Evolutionary conservation across 768 basidiomycete species (phyloP).

Genomic region (Boletus tylopilopsis): DNA sequence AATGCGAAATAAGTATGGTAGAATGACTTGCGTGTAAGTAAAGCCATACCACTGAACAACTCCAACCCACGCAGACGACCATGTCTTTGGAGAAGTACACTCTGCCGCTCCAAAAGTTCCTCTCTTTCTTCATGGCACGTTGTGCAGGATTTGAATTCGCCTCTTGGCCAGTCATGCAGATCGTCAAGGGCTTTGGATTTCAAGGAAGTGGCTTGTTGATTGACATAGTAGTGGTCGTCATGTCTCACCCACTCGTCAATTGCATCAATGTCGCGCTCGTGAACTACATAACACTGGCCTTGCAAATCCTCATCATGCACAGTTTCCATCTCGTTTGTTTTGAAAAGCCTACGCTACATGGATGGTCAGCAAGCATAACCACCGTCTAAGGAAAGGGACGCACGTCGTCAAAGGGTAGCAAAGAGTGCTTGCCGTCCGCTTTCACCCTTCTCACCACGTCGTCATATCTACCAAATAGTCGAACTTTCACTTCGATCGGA

Average conservation of each 20-base stretch:
- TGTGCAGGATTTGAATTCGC: constrained; percentile 36
- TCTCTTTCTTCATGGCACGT: constrained; percentile 37
- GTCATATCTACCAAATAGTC: constrained; percentile 45
- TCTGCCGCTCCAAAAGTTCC: constrained; percentile 25
- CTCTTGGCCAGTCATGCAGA: constrained; percentile 24
- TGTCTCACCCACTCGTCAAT: constrained; percentile 42
- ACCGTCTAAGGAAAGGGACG: constrained; percentile 1
- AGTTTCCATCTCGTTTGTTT: constrained; percentile 27
- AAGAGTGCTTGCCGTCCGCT: constrained; percentile 9
- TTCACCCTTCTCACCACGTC: constrained; percentile 29
- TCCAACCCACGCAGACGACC: constrained; percentile 57
- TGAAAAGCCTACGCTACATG: constrained; percentile 38
- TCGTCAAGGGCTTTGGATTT: constrained; percentile 20
- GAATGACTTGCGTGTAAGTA: neutral
- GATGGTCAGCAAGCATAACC: constrained; percentile 8
- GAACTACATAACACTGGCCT: constrained; percentile 51
- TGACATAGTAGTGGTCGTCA: constrained; percentile 59
- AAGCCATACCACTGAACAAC: constrained; percentile 58
- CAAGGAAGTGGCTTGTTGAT: constrained; percentile 27
- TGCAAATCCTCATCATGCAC: constrained; percentile 40
- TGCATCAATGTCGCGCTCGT: constrained; percentile 30
- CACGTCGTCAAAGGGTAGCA: constrained; percentile 43
- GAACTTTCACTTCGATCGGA: constrained; percentile 35
- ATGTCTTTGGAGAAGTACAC: constrained; percentile 33
- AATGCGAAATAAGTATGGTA: neutral